Conservation (phyloP, 2,329 filamentous ascomycete species). For the Phoma sp. region DNA sequence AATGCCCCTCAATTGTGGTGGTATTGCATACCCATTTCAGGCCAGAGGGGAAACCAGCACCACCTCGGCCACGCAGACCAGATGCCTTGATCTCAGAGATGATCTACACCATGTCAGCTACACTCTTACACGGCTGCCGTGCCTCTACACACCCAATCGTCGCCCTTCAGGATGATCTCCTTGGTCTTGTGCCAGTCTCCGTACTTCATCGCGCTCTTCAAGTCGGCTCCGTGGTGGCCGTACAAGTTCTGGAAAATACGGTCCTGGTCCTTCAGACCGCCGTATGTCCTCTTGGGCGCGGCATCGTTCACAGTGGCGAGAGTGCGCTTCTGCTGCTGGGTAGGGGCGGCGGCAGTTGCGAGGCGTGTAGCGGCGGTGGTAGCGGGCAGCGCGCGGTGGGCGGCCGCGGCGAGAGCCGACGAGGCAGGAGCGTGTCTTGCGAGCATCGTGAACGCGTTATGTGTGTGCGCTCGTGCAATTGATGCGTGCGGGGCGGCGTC, state of each 20-base stretch:
- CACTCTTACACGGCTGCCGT: background rate
- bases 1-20: slow-evolving; percentile 1
- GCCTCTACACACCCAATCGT: slow-evolving; percentile 74
- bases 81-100: slow-evolving; percentile 98
- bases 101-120: slow-evolving; percentile 62
- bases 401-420: slow-evolving; percentile 48
- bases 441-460: slow-evolving; percentile 47
- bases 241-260: slow-evolving; percentile 99
- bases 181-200: slow-evolving; percentile 99
- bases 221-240: slow-evolving; percentile 85
- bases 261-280: slow-evolving; percentile 93
- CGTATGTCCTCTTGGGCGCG: slow-evolving; percentile 70
- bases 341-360: slow-evolving; percentile 49
- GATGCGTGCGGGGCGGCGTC: slow-evolving; percentile 42
- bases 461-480: slow-evolving; percentile 45
- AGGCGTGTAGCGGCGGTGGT: slow-evolving; percentile 47
- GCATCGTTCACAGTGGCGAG: slow-evolving; percentile 66
- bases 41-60: slow-evolving; percentile 96
- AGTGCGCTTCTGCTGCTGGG: slow-evolving; percentile 64
- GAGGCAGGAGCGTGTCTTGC: slow-evolving; percentile 48
- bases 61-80: slow-evolving; percentile 91
- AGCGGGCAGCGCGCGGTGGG: slow-evolving; percentile 51
- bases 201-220: slow-evolving; percentile 96
- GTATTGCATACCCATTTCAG: slow-evolving; percentile 85
- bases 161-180: slow-evolving; percentile 94